These are phyloP conservation scores for Heliamphora pulchella DNA, from an alignment of 179 eudicot species.

Conservation along the genomic window DNA sequence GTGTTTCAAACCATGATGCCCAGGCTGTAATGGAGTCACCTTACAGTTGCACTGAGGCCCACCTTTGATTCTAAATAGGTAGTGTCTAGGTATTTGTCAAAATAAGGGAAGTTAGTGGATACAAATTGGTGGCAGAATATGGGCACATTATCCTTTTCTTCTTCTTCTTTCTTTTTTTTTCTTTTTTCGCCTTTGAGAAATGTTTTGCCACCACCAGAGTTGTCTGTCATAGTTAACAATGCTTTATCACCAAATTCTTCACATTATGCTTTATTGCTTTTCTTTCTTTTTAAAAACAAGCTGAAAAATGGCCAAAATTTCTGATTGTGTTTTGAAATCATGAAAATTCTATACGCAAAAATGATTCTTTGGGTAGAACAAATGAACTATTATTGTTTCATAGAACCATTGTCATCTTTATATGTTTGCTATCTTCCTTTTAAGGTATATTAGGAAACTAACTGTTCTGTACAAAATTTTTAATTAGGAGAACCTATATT, in stretches of 20 bases:
- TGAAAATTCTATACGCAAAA: neutral
- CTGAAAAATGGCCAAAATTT: neutral
- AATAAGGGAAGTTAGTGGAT: neutral
- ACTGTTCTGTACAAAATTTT: neutral
- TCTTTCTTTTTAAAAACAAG: neutral
- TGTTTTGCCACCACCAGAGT: neutral
- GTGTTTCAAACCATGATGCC: neutral
- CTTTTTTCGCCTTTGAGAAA: neutral
- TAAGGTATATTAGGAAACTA: neutral
- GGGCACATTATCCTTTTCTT: neutral
- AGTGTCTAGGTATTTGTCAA: neutral
- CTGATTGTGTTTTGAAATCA: neutral
- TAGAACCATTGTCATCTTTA: neutral
- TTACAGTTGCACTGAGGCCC: neutral
- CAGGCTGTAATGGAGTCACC: neutral
- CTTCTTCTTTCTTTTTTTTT: neutral
- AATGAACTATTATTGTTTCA: neutral
- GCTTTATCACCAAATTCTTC: neutral
- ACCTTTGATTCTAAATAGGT: neutral
- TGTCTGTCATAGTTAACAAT: neutral
- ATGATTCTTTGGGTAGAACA: neutral
- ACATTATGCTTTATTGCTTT: neutral
- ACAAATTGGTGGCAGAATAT: neutral
- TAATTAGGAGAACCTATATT: neutral
- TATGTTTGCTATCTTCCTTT: neutral